phyloP scores from a whole-genome alignment of 2,329 filamentous ascomycete species.

The Zasmidium angulare region DNA sequence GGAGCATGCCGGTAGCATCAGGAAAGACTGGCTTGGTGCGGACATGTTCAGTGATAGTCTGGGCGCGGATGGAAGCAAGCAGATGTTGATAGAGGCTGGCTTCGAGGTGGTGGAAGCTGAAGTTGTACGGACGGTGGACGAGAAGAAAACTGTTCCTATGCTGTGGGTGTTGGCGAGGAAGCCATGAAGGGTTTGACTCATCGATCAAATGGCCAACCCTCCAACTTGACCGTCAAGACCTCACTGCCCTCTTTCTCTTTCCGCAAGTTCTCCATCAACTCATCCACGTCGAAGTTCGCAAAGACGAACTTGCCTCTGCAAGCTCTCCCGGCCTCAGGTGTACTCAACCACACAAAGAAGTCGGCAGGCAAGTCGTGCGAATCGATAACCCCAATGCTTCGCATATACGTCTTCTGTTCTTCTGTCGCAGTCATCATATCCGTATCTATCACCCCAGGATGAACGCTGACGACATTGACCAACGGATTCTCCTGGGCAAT shows the following conservation, averaged over 20 bases:
- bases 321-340: slow-evolving; percentile 38
- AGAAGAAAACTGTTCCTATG: slow-evolving; percentile 15
- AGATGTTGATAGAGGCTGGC: slow-evolving; percentile 37
- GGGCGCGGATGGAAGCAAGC: slow-evolving; percentile 36
- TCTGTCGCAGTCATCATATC: slow-evolving; percentile 17
- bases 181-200: not conserved
- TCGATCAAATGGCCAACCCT: not conserved
- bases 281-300: slow-evolving; percentile 21
- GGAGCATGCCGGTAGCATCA: slow-evolving; percentile 13
- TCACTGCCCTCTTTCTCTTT: slow-evolving; percentile 13
- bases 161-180: slow-evolving; percentile 21
- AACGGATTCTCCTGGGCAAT: not conserved
- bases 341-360: slow-evolving; percentile 40
- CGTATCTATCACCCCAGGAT: slow-evolving; percentile 5
- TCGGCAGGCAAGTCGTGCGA: slow-evolving; percentile 19
- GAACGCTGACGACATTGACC: slow-evolving; percentile 5
- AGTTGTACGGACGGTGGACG: slow-evolving; percentile 3
- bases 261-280: slow-evolving; percentile 23
- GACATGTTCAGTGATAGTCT: slow-evolving; percentile 23
- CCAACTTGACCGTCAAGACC: not conserved
- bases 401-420: slow-evolving; percentile 9
- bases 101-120: slow-evolving; percentile 27
- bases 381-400: not conserved
- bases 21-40: slow-evolving; percentile 17
- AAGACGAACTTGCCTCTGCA: slow-evolving; percentile 36